These are phyloP conservation scores for Fusarium sp. DNA, from an alignment of 2,329 filamentous ascomycete species.

Conservation along the genomic window DNA sequence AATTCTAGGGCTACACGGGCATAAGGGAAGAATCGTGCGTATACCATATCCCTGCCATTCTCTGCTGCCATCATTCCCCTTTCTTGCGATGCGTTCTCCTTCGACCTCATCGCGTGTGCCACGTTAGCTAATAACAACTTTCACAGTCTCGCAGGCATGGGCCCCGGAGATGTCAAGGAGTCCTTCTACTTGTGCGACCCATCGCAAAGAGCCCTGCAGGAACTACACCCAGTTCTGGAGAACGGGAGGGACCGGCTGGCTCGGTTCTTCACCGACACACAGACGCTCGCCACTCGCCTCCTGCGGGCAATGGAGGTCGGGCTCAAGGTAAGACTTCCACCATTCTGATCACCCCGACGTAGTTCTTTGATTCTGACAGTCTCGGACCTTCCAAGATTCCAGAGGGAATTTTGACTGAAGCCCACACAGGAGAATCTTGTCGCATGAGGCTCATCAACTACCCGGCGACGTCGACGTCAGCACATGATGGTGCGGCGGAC, in stretches of 20 bases:
- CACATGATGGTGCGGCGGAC: background rate
- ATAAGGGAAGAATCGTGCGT: background rate
- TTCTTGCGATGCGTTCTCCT: fast-evolving
- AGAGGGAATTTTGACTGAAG: background rate
- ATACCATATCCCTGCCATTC: background rate
- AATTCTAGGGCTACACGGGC: background rate
- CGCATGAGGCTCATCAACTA: background rate
- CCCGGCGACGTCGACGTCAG: background rate
- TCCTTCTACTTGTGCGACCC: background rate
- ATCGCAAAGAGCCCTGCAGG: background rate
- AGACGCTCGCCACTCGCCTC: background rate
- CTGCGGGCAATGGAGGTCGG: background rate
- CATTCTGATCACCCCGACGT: too few relatives aligned
- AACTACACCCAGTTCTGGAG: background rate
- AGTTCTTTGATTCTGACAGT: fast-evolving
- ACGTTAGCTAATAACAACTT: background rate
- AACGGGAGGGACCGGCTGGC: background rate
- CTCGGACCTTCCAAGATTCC: background rate
- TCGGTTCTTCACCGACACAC: background rate
- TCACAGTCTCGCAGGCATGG: background rate
- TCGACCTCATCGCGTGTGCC: background rate
- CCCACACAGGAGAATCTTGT: background rate
- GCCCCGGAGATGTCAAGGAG: background rate
- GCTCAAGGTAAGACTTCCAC: background rate
- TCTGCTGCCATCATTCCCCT: background rate